Evolutionary conservation across 768 basidiomycete species (phyloP).

Genomic region (Saitozyma podzolica): DNA sequence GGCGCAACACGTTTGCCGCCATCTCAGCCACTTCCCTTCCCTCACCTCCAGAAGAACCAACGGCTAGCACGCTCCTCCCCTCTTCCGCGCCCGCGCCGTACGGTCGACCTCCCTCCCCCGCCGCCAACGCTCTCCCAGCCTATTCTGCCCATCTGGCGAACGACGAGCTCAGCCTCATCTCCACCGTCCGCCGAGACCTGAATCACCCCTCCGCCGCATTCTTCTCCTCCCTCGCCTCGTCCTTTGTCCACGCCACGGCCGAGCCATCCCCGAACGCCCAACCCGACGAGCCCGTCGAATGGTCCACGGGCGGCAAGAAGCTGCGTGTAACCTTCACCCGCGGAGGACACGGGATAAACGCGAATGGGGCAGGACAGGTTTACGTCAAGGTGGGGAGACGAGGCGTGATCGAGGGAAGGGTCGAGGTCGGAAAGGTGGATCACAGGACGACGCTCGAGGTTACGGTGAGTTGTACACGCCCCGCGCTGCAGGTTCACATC

Average conservation of each 20-base stretch:
- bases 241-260: constrained; percentile 10
- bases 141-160: constrained; percentile 36
- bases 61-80: too few species aligned
- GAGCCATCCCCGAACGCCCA: constrained; percentile 9
- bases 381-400: constrained; percentile 29
- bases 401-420: constrained; percentile 33
- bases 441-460: constrained; percentile 33
- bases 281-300: constrained; percentile 4
- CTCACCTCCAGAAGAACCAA: too few species aligned
- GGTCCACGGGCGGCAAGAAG: constrained; percentile 35
- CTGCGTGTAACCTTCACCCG: constrained; percentile 25
- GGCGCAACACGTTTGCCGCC: too few species aligned
- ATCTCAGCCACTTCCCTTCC: too few species aligned
- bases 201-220: constrained; percentile 41
- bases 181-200: constrained; percentile 37
- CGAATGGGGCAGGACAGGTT: constrained; percentile 38
- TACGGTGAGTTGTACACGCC: constrained; percentile 24
- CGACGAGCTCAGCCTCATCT: constrained; percentile 42
- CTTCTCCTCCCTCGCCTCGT: constrained; percentile 29
- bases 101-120: constrained; percentile 28
- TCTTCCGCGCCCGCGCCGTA: too few species aligned
- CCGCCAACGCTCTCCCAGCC: constrained; percentile 26
- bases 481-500: too few species aligned
- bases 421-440: constrained; percentile 42
- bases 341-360: constrained; percentile 30